Conservation (phyloP, 192 early-diverging fungal genomes). For the Coemansia sp. region DNA sequence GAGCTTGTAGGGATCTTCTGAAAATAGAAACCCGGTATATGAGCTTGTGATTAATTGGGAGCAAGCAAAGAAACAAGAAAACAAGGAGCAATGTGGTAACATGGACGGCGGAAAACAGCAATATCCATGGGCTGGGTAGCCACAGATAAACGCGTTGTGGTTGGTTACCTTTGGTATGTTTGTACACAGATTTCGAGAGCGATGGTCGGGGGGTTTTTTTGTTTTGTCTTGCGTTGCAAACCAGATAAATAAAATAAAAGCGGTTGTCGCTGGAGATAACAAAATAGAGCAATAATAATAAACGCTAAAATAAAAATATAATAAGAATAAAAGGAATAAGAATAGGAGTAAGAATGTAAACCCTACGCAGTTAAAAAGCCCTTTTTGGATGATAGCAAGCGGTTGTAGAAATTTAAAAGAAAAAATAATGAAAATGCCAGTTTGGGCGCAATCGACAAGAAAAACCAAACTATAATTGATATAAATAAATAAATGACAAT, state of each 20-base stretch:
- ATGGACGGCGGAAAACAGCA: background rate
- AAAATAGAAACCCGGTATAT: conserved; percentile 6
- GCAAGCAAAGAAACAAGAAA: background rate
- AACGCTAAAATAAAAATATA: too few species aligned
- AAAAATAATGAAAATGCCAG: background rate
- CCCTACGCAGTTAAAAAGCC: background rate
- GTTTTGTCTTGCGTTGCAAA: background rate
- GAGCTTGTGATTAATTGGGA: background rate
- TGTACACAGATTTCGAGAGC: background rate
- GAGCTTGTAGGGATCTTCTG: background rate
- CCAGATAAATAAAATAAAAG: background rate
- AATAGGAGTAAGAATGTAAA: conserved; percentile 1
- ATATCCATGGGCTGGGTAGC: background rate
- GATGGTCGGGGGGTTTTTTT: too few species aligned
- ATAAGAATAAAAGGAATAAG: background rate
- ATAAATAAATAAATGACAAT: background rate
- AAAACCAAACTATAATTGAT: background rate
- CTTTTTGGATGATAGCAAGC: background rate
- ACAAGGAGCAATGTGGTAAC: background rate
- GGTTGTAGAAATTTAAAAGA: background rate
- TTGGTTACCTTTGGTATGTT: background rate
- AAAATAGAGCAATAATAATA: background rate
- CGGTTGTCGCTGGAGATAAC: background rate
- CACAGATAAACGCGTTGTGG: background rate
- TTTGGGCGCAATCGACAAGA: background rate